Percentiles rank a stretch among this genome's conserved stretches.
Conservation (phyloP, 768 basidiomycete genomes). For the Termitomyces sp. region DNA sequence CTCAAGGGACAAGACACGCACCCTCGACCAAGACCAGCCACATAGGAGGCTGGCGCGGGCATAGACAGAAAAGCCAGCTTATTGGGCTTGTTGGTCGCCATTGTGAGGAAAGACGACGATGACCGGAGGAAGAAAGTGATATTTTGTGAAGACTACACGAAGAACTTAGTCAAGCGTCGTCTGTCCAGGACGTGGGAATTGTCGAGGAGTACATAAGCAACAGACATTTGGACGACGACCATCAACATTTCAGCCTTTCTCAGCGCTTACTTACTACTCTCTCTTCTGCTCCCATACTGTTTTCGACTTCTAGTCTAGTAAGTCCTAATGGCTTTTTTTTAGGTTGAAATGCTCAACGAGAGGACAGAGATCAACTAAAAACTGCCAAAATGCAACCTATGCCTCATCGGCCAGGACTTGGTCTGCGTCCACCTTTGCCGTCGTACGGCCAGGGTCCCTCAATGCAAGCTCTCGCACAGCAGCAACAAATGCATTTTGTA, state of each 20-base stretch:
- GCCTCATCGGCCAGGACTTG: slow-evolving; percentile 80
- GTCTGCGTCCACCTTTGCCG: slow-evolving; percentile 83
- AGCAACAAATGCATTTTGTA: slow-evolving; percentile 71
- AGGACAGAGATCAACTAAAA: not conserved
- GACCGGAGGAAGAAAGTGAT: not conserved
- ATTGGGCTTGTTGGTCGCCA: slow-evolving; percentile 48
- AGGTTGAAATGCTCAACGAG: not conserved
- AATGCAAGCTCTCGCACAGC: slow-evolving; percentile 86
- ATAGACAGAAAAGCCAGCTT: slow-evolving; percentile 87
- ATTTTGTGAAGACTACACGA: not conserved
- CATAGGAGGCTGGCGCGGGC: slow-evolving; percentile 95
- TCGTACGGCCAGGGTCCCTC: slow-evolving; percentile 91
- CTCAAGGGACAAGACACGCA: slow-evolving; percentile 31
- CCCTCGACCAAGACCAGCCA: slow-evolving; percentile 98
- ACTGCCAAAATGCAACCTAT: slow-evolving; percentile 54
- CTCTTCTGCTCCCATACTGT: not conserved
- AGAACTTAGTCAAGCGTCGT: not conserved
- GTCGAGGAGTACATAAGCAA: not conserved
- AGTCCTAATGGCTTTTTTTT: not conserved
- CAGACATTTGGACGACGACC: not conserved
- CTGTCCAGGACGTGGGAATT: slow-evolving; percentile 2
- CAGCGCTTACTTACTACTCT: not conserved
- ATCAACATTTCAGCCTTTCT: not conserved
- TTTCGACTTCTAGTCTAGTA: not conserved
- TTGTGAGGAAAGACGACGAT: not conserved